Percentiles rank a stretch among this genome's conserved stretches.
phyloP scores from a whole-genome alignment of 257 asterid genomes.

The Haberlea rhodopensis region DNA sequence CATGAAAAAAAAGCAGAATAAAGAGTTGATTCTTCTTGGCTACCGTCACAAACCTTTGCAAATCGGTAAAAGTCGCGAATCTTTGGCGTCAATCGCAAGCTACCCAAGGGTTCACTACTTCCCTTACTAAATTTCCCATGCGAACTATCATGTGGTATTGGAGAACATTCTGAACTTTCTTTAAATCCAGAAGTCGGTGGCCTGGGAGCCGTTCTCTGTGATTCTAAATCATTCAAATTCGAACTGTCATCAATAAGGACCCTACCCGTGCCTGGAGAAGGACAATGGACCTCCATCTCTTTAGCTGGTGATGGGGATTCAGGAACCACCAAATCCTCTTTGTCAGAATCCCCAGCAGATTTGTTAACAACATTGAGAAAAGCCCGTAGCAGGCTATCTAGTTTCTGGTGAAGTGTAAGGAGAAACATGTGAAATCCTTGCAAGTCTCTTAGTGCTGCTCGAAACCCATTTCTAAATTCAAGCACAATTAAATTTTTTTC shows the following conservation, averaged over 20 bases:
- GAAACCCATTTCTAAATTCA: slow-evolving; percentile 78
- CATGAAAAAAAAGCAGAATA: background rate
- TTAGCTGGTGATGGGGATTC: slow-evolving; percentile 58
- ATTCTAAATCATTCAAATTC: slow-evolving; percentile 57
- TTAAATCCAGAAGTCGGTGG: slow-evolving; percentile 56
- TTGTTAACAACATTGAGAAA: slow-evolving; percentile 59
- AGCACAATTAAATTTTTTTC: slow-evolving; percentile 59
- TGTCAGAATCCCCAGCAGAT: slow-evolving; percentile 72
- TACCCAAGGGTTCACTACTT: slow-evolving; percentile 67
- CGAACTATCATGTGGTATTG: slow-evolving; percentile 71
- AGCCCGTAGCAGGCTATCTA: slow-evolving; percentile 63
- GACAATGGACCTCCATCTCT: slow-evolving; percentile 39
- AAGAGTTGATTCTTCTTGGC: slow-evolving; percentile 3
- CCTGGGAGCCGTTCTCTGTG: slow-evolving; percentile 45
- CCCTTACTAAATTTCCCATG: slow-evolving; percentile 63
- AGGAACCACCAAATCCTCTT: slow-evolving; percentile 60
- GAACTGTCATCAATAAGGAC: slow-evolving; percentile 38
- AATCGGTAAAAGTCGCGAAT: slow-evolving; percentile 87
- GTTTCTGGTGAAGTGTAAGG: slow-evolving; percentile 89
- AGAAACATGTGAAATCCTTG: slow-evolving; percentile 96
- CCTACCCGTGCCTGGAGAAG: slow-evolving; percentile 59
- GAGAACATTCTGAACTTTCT: slow-evolving; percentile 72
- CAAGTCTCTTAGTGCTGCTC: slow-evolving; percentile 84
- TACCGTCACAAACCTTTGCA: slow-evolving; percentile 83
- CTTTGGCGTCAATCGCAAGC: slow-evolving; percentile 83